Evolutionary conservation across 2,329 filamentous ascomycete species (phyloP).

Genomic region (Neoarthrinium moseri): DNA sequence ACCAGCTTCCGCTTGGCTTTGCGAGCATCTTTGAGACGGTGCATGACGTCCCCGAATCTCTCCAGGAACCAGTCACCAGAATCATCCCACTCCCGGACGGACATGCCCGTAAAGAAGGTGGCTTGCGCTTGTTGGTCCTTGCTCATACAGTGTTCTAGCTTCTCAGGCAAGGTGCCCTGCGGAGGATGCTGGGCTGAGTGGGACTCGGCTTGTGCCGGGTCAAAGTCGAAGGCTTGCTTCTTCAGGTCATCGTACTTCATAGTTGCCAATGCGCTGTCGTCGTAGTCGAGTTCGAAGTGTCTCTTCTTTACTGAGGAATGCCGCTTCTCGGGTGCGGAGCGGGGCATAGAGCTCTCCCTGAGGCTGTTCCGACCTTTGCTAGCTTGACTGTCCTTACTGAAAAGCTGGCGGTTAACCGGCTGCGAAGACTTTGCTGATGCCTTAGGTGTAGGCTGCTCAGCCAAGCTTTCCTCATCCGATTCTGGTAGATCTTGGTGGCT

Average conservation of each 20-base stretch:
- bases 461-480: conserved; percentile 22
- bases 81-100: conserved; percentile 56
- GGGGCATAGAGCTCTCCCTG: conserved; percentile 20
- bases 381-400: conserved; percentile 17
- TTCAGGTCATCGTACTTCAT: conserved; percentile 54
- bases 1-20: conserved; percentile 49
- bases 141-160: conserved; percentile 44
- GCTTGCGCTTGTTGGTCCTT: conserved; percentile 39
- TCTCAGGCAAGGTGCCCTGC: conserved; percentile 42
- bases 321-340: conserved; percentile 19
- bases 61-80: conserved; percentile 60
- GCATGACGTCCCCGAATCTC: conserved; percentile 50
- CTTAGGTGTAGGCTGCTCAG: conserved; percentile 24
- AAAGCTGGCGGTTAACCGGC: conserved; percentile 26
- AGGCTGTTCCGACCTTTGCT: conserved; percentile 10
- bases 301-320: conserved; percentile 24
- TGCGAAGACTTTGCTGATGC: conserved; percentile 20
- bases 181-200: conserved; percentile 32
- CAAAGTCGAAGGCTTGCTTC: conserved; percentile 55
- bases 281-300: conserved; percentile 47
- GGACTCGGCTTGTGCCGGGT: conserved; percentile 47
- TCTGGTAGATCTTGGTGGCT: conserved; percentile 19
- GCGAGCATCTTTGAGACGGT: conserved; percentile 45
- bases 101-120: conserved; percentile 53
- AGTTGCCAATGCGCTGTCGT: conserved; percentile 51